Base-by-base conservation (phyloP, 2,329 filamentous ascomycete genomes). In the Xylogone sp. region DNA sequence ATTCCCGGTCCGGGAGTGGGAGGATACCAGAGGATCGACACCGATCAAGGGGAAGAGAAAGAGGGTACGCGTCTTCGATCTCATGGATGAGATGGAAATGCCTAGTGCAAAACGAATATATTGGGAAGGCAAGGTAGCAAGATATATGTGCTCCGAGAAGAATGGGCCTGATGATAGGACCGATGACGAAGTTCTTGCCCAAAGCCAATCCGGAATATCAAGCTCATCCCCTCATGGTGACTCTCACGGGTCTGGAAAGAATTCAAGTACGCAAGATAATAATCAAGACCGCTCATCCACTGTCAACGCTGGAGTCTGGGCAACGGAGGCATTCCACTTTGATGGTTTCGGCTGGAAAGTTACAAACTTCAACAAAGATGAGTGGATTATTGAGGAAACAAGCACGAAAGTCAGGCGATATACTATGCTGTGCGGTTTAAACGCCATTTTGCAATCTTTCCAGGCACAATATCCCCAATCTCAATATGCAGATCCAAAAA, bases 71-170 rank as follows among this genome's bases (percentile, higher is more conserved):
- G 45, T 58, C 8, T 54, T 54, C 46, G 49, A 55, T 45, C 45
- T 60, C 7, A 57, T 61, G 46, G 5, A 43, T 13, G 51, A 54
- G 22, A 59, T 62, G 56, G 51, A 49, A 8, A 44, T 56, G 7
- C 39, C 34, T 27, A 22, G 43, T 1, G 49, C 54, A 10, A 52
- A 49, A 3, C 27, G 34, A 10, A 10, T 19, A 12, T 58, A 54
- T 31, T 59, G 57, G 54, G 31, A 51, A 27, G 8, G 12, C 2
- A 51, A 45, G 19, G 51, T 55, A 19, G 42, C 18, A 19, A 47
- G 16, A 27, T 56, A 46, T 39, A 31, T 13, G 12, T 16, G 16
- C n/a, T 50, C 19, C 43, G 20, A 12, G 8, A 45, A 21, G 16
- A 49, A 44, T 1, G 52, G 50, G 43, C 44, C 46, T 12, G 24